These are phyloP conservation scores for Kuraishia hungarica DNA, from an alignment of 805 yeast genomes.

Conservation along the genomic window DNA sequence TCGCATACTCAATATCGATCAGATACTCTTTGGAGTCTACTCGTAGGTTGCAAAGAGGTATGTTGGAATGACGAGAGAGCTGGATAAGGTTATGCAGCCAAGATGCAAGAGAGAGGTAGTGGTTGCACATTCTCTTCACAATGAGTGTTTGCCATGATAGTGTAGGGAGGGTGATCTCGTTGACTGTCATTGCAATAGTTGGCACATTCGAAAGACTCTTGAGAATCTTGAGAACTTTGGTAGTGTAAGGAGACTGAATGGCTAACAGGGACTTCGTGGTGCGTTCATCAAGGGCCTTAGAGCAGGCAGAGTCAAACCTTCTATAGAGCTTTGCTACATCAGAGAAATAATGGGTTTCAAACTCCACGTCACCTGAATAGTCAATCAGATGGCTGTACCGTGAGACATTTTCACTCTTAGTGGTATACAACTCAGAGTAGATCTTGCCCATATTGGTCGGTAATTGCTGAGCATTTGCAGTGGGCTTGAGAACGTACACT, in stretches of 20 bases:
- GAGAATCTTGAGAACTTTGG: constrained; percentile 36
- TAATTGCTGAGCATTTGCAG: constrained; percentile 55
- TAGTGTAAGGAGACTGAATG: constrained; percentile 62
- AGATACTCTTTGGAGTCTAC: constrained; percentile 70
- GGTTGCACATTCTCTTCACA: constrained; percentile 57
- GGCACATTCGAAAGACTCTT: constrained; percentile 50
- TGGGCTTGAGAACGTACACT: constrained; percentile 61
- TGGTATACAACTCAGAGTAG: constrained; percentile 43
- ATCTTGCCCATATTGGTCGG: constrained; percentile 44
- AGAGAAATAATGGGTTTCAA: constrained; percentile 47
- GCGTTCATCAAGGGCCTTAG: constrained; percentile 54
- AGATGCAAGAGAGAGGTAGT: constrained; percentile 62
- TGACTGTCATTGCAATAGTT: constrained; percentile 47
- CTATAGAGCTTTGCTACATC: constrained; percentile 48
- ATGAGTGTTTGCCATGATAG: constrained; percentile 75
- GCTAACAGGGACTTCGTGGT: constrained; percentile 58
- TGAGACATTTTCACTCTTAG: constrained; percentile 36
- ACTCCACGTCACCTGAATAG: constrained; percentile 42
- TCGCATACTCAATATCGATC: constrained; percentile 82
- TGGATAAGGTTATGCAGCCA: constrained; percentile 63
- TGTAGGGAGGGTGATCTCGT: constrained; percentile 58
- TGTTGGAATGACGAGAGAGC: constrained; percentile 61
- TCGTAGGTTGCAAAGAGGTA: constrained; percentile 82
- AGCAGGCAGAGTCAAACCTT: constrained; percentile 43
- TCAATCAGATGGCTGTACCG: constrained; percentile 38